Conservation (phyloP, 2,329 filamentous ascomycete species). For the Cadophora gregata region DNA sequence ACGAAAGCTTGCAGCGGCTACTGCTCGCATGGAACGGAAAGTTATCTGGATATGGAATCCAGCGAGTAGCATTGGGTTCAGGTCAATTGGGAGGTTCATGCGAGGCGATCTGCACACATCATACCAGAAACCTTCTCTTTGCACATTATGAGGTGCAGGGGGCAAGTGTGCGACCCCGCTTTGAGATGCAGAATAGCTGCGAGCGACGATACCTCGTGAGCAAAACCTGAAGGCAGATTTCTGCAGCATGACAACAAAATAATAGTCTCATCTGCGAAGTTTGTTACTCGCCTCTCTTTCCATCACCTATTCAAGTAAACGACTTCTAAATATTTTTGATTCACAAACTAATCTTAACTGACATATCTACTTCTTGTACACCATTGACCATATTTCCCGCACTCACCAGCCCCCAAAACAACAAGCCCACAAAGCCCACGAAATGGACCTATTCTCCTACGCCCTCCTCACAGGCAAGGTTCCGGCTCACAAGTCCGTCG, state of each 20-base stretch:
- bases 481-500: not conserved
- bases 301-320: not conserved
- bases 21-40: not conserved
- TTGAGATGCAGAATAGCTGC: not conserved
- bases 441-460: conserved; percentile 4
- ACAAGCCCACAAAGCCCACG: not conserved
- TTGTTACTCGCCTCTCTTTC: not conserved
- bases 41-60: not conserved
- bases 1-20: not conserved
- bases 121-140: not conserved
- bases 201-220: not conserved
- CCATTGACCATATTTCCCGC: no score
- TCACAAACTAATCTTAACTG: no score
- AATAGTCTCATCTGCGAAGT: not conserved
- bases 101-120: not conserved
- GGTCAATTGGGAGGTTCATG: not conserved
- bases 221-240: not conserved
- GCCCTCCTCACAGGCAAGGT: not conserved
- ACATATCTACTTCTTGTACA: no score
- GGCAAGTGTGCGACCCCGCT: not conserved
- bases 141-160: no score
- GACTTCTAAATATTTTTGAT: not conserved
- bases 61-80: not conserved
- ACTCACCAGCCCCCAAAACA: not conserved
- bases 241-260: not conserved